A percentile compares a stretch with the other conserved stretches of the same genome.
These are phyloP conservation scores for Syzygium syzygioides DNA, from an alignment of 441 rosid species.

Conservation along the genomic window DNA sequence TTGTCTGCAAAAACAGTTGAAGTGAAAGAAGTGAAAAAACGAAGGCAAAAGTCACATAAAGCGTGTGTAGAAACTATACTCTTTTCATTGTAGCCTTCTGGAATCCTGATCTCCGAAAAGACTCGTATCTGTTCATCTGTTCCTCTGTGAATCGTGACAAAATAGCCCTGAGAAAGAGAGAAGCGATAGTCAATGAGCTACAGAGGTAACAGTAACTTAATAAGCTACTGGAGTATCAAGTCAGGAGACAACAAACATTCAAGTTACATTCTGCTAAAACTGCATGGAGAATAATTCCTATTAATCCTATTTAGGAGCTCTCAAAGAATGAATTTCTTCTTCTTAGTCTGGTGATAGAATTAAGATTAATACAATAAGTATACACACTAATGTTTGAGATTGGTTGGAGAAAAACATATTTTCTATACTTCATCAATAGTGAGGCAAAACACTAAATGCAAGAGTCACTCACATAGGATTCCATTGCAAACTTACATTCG, in stretches of 20 bases:
- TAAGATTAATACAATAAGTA: neutral
- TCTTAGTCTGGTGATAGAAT: neutral
- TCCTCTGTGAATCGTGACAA: conserved; percentile 72
- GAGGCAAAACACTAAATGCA: neutral
- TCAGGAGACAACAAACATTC: neutral
- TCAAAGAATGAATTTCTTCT: neutral
- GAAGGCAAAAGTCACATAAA: neutral
- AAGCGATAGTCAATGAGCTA: neutral
- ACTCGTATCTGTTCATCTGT: conserved; percentile 89
- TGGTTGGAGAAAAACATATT: neutral
- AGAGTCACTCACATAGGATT: neutral
- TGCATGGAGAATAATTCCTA: neutral
- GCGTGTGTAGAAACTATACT: conserved; percentile 19
- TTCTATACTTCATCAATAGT: neutral
- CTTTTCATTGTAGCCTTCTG: conserved; percentile 86
- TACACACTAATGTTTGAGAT: neutral
- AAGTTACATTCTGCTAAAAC: neutral
- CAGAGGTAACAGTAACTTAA: neutral
- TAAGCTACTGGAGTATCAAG: neutral
- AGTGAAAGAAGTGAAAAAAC: neutral
- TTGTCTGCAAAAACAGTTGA: neutral
- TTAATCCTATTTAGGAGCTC: neutral
- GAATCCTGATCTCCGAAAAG: conserved; percentile 90
- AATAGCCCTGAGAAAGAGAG: conserved; percentile 41
- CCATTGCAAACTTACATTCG: neutral